phyloP scores from a whole-genome alignment of 1,284 basidiomycete genomes.

The Taiwanofungus camphoratus region DNA sequence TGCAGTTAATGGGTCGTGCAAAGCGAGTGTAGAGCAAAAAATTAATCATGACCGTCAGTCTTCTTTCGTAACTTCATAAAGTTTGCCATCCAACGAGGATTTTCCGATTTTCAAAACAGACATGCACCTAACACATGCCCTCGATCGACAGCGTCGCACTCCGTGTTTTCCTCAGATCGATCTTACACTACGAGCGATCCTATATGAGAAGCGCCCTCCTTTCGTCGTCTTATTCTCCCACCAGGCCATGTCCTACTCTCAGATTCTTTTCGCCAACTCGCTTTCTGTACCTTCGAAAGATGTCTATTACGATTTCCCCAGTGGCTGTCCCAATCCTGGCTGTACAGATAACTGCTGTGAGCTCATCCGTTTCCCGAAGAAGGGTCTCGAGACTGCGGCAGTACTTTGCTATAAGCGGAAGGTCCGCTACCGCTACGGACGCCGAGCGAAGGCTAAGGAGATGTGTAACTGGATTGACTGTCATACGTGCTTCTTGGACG shows the following conservation, averaged over 20 bases:
- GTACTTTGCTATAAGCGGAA: constrained; percentile 52
- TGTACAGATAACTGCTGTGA: constrained; percentile 70
- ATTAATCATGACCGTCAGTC: constrained; percentile 57
- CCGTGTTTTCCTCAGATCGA: constrained; percentile 77
- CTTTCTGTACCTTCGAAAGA: constrained; percentile 65
- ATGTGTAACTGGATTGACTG: constrained; percentile 82
- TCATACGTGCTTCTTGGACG: constrained; percentile 50
- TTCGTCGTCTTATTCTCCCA: constrained; percentile 73
- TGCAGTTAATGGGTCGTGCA: constrained; percentile 53
- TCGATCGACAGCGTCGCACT: constrained; percentile 57
- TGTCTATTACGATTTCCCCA: constrained; percentile 68
- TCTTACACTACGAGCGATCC: constrained; percentile 62
- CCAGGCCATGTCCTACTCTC: constrained; percentile 71
- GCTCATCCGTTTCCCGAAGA: constrained; percentile 68
- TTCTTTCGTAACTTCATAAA: background rate
- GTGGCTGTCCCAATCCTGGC: constrained; percentile 68
- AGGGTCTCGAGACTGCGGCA: constrained; percentile 51
- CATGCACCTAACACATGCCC: constrained; percentile 58
- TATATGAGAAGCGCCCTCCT: constrained; percentile 65
- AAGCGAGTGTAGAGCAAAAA: constrained; percentile 56
- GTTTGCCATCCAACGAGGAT: constrained; percentile 3
- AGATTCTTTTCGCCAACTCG: constrained; percentile 68
- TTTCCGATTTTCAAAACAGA: constrained; percentile 35
- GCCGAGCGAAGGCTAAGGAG: constrained; percentile 42
- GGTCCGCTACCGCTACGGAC: constrained; percentile 38